Evolutionary conservation across 345 rosid genomes (phyloP).

Genomic region (Gossypium sturtianum): DNA sequence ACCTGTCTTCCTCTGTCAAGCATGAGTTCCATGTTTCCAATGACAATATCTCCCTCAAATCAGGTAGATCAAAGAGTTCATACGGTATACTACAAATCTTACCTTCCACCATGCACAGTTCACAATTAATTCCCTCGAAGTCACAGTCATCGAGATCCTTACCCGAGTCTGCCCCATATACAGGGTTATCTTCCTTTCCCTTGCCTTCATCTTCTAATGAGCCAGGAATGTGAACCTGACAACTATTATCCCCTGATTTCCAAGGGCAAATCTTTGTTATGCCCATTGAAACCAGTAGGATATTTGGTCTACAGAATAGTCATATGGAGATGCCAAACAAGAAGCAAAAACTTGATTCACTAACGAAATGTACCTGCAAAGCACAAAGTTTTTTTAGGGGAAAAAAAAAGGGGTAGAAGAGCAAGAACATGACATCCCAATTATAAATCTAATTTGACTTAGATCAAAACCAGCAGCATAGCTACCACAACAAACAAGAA

Average conservation of each 20-base stretch:
- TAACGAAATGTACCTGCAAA: constrained; percentile 21
- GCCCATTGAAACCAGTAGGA: constrained; percentile 28
- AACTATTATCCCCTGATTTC: constrained; percentile 20
- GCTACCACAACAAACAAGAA: not conserved
- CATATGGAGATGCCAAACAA: constrained; percentile 12
- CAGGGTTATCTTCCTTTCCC: constrained; percentile 28
- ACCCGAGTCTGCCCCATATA: constrained; percentile 23
- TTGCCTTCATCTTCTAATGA: constrained; percentile 13
- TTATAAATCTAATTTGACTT: not conserved
- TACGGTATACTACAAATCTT: constrained; percentile 51
- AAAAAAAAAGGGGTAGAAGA: not conserved
- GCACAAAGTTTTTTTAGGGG: constrained; percentile 2
- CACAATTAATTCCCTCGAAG: constrained; percentile 34
- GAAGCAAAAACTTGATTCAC: constrained; percentile 6
- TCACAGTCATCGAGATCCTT: constrained; percentile 41
- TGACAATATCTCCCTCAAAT: constrained; percentile 50
- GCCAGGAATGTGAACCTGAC: constrained; percentile 11
- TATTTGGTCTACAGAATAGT: constrained; percentile 10
- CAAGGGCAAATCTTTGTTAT: constrained; percentile 28
- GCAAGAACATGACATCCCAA: not conserved
- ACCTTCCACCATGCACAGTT: constrained; percentile 48
- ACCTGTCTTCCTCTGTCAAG: constrained; percentile 61
- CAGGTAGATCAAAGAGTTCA: constrained; percentile 56
- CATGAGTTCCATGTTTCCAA: constrained; percentile 58
- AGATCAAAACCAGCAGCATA: constrained; percentile 7